A percentile compares a stretch with the other conserved stretches of the same genome.
phyloP scores from a whole-genome alignment of 495 filamentous ascomycete species.

The Penicillium flavigenum region DNA sequence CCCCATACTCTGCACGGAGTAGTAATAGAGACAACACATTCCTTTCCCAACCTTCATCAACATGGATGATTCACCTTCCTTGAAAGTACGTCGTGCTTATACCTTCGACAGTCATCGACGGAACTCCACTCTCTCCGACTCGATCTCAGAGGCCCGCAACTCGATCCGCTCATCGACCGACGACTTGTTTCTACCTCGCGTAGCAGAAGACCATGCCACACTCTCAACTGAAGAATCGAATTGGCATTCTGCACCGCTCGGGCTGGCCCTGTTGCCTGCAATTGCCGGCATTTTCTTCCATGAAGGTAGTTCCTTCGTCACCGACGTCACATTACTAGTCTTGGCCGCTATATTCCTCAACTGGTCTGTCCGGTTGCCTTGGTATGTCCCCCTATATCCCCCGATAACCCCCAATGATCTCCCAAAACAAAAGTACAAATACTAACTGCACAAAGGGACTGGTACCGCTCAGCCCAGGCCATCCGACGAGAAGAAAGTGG shows the following conservation, averaged over 20 bases:
- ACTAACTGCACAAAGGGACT: slow-evolving; percentile 58
- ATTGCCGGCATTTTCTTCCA: slow-evolving; percentile 80
- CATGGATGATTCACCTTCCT: slow-evolving; percentile 22
- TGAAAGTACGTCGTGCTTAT: slow-evolving; percentile 16
- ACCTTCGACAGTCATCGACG: slow-evolving; percentile 54
- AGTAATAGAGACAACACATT: neutral
- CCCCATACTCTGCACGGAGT: neutral
- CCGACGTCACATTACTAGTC: slow-evolving; percentile 76
- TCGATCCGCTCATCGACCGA: slow-evolving; percentile 71
- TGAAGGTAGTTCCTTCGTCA: slow-evolving; percentile 77
- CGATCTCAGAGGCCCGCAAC: slow-evolving; percentile 62
- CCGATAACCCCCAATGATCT: neutral
- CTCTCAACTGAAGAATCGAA: slow-evolving; percentile 53
- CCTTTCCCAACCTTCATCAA: neutral
- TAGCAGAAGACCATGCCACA: slow-evolving; percentile 21
- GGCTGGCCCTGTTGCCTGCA: slow-evolving; percentile 80
- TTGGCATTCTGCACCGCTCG: slow-evolving; percentile 77
- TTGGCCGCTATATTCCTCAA: slow-evolving; percentile 85
- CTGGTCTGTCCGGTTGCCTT: slow-evolving; percentile 89
- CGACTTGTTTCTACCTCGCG: slow-evolving; percentile 67
- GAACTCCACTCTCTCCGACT: slow-evolving; percentile 74
- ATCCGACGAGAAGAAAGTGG: slow-evolving; percentile 49
- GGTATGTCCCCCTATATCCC: slow-evolving; percentile 49
- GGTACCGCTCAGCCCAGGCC: slow-evolving; percentile 81
- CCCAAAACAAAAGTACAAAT: neutral